Base-by-base conservation (phyloP, 371 early-diverging fungal species). In the Saksenaea oblongispora region DNA sequence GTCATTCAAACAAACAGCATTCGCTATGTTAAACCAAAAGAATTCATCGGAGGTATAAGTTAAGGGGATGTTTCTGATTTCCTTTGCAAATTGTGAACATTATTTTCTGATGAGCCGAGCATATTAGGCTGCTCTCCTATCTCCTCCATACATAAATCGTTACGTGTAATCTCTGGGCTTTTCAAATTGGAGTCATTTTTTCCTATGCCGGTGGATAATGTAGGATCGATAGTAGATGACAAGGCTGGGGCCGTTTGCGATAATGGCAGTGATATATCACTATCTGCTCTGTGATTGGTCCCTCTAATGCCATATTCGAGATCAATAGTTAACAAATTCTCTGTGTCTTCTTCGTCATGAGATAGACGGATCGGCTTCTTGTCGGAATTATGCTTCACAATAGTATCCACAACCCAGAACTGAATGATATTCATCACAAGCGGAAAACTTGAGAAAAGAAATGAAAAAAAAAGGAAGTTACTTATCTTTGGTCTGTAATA, bases 341-440 rank as follows among this genome's bases (percentile, higher is more conserved):
- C 63, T 10, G 59, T 65, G 56, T 73, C 69, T 27, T 71, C 73
- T 59, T 71, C 76, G 5, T 73, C 80, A 27, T 56, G 68, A 5
- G 56, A 62, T 36, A 79, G 72, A 59, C 61, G 70, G 63, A 66
- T 77, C 27, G 58, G 63, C 66, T 56, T 76, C 58, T 62, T 59
- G 36, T 68, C 72, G 0, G 69, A 37, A 37, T 74, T 84, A 66
- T 88, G 85, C 60, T 87, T 89, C 31, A 89, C 82, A 57, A 89
- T 83, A 10, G 84, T 83, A 63, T 87, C 89, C 55, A 85, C 76
- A 18, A 87, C 69, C 87, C 89, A 88, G 72, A 86, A 88, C 66
- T 88, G 89, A 35, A 85, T 68, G 36, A 84, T 86, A 56, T 87
- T 85, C 85, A 89, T 82, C 14, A 81, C 70, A 18, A 87, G 56